Evolutionary conservation across 2,329 filamentous ascomycete genomes (phyloP).

Genomic region (Alternaria solani): DNA sequence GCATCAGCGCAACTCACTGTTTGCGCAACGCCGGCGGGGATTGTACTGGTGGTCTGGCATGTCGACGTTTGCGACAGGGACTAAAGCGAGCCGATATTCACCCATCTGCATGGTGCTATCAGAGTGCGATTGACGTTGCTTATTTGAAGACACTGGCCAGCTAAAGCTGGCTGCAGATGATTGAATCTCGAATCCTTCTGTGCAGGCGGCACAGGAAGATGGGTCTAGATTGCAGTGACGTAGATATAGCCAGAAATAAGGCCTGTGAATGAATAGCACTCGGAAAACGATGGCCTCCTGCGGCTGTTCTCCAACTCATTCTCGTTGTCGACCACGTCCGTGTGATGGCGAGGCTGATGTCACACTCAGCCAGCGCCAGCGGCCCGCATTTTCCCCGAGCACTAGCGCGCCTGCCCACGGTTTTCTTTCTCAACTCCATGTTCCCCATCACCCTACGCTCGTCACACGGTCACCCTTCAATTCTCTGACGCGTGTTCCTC

Average conservation of each 20-base stretch:
- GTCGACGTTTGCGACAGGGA: neutral
- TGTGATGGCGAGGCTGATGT: constrained; percentile 17
- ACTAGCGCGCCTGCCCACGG: constrained; percentile 31
- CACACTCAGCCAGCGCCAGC: constrained; percentile 18
- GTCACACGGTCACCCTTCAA: constrained; percentile 37
- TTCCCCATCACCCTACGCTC: constrained; percentile 21
- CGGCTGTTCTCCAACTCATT: neutral
- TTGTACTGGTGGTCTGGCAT: neutral
- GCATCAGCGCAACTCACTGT: too few species aligned
- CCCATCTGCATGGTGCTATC: neutral
- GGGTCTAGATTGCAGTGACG: neutral
- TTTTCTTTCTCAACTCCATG: constrained; percentile 28
- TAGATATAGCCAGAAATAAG: neutral
- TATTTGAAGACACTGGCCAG: neutral
- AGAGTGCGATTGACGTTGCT: neutral
- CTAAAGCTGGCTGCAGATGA: constrained; percentile 14
- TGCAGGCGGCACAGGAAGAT: neutral
- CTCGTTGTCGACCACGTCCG: neutral
- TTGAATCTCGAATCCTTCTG: constrained; percentile 3
- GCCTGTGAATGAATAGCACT: neutral
- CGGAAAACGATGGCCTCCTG: neutral
- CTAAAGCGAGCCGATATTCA: neutral
- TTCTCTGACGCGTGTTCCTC: constrained; percentile 29
- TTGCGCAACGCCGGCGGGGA: neutral
- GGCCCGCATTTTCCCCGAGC: constrained; percentile 33